Base-by-base conservation (phyloP, 768 basidiomycete genomes). In the Imleria badia region DNA sequence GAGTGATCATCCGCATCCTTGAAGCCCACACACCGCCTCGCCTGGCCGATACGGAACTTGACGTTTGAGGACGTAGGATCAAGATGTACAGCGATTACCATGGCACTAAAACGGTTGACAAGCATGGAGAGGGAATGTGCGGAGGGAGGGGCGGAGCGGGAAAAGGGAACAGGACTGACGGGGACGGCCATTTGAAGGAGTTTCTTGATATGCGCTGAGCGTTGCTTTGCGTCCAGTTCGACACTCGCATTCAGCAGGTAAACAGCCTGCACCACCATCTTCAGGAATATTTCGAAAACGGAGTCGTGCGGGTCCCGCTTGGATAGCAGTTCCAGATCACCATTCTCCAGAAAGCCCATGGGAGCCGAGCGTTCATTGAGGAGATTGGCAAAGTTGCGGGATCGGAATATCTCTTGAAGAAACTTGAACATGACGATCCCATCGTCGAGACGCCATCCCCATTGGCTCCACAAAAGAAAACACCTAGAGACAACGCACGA, bases 231-330 rank as follows among this genome's bases (percentile, higher is more conserved):
- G 60, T 70, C 67, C 22, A 51, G 44, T 20, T 66, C 65, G 54
- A 73, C 72, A 13, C 75, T 69, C 2, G 75, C 76, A 42, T 61
- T 60, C 38, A 60, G n/a, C 39, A 50, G 48, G 36, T 60, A 31
- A n/a, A 69, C 67, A 0, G 87, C 85, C 42, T 82, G 81, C n/a
- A 86, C 81, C 33, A 94, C 76, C 51, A 97, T 77, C 67, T 94
- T 92, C 42, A 96, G 75, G 65, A 94, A 90, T 7, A 90, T 66
- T n/a, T 82, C 78, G 64, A 88, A 94, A 2, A 89, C 82, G 2
- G 87, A 83, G 61, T 96, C 94, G 17, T 69, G 68, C 17, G 72
- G 68, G 26, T 83, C 78, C 46, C 76, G 75, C 19, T 75, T 69
- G 17, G 74, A 74, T 6, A 91, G 76, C 12, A 85, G 70, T 3